These are phyloP conservation scores for Rosa rugosa DNA, from an alignment of 306 rosid genomes.

Conservation along the genomic window DNA sequence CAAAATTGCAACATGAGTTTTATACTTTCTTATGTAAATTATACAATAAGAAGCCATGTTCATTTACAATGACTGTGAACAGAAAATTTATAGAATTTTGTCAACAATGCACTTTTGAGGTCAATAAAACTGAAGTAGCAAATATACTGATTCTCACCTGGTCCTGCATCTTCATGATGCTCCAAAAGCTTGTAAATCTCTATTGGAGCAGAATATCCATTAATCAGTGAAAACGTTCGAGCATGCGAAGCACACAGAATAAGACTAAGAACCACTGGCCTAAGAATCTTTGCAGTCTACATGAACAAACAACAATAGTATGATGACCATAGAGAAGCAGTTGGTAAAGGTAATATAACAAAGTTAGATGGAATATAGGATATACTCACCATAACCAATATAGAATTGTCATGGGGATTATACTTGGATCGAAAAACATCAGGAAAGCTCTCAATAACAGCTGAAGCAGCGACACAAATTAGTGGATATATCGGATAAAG, in stretches of 20 bases:
- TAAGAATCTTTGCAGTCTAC: conserved; percentile 73
- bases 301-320: conserved; percentile 17
- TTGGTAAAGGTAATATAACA: conserved; percentile 13
- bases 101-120: conserved; percentile 9
- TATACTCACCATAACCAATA: conserved; percentile 54
- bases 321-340: conserved; percentile 9
- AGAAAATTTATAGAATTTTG: background rate
- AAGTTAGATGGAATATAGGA: background rate
- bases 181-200: conserved; percentile 88
- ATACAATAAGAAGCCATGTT: background rate
- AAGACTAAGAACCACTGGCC: conserved; percentile 80
- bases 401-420: conserved; percentile 40
- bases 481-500: conserved; percentile 98
- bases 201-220: conserved; percentile 93
- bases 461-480: conserved; percentile 93
- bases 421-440: conserved; percentile 75
- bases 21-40: background rate
- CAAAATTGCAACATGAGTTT: background rate
- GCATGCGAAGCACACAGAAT: conserved; percentile 86
- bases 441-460: conserved; percentile 94
- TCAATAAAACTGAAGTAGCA: background rate
- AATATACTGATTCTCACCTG: conserved; percentile 45
- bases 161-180: conserved; percentile 68
- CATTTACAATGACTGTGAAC: background rate
- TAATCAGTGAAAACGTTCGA: conserved; percentile 87